Evolutionary conservation across 2,329 filamentous ascomycete genomes (phyloP).

Genomic region (Periconia macrospinosa): DNA sequence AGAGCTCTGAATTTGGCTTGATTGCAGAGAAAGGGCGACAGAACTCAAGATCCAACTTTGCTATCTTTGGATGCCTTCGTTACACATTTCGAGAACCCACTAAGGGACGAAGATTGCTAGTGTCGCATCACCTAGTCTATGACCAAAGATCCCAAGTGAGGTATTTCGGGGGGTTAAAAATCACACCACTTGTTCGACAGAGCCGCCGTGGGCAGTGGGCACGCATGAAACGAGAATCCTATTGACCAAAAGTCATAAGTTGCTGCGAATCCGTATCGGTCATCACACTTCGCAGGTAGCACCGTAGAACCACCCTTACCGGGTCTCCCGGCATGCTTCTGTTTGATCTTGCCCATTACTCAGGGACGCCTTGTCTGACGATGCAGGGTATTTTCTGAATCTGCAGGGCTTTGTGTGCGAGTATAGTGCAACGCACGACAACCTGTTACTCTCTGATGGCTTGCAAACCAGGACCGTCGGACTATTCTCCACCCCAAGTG

Average conservation of each 20-base stretch:
- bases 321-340: background rate
- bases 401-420: background rate
- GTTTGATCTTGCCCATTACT: background rate
- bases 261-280: background rate
- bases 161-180: no score
- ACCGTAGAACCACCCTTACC: no score
- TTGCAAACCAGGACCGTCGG: conserved; percentile 9
- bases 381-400: background rate
- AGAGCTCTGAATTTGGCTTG: background rate
- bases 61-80: background rate
- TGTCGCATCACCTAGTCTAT: no score
- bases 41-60: background rate
- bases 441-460: background rate
- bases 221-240: background rate
- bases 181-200: no score
- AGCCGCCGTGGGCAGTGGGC: no score
- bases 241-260: background rate
- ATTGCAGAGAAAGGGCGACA: background rate
- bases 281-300: background rate
- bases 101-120: no score
- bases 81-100: no score
- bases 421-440: background rate
- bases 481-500: conserved; percentile 7
- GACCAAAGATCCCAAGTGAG: no score
- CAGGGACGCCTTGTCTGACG: background rate